These are phyloP conservation scores for Dianthus caryophyllus DNA, from an alignment of 148 eudicot genomes.

Conservation along the genomic window DNA sequence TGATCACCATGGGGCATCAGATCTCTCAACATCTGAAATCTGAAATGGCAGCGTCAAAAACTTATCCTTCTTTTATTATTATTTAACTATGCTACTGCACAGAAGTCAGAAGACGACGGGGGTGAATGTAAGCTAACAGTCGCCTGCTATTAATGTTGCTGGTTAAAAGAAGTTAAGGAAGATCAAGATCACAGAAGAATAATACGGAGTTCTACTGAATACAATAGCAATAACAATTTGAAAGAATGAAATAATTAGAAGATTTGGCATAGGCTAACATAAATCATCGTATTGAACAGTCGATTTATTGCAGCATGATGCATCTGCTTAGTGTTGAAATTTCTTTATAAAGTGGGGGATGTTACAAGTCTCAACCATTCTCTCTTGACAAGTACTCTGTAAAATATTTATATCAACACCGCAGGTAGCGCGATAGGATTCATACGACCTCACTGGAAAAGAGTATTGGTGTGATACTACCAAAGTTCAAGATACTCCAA, in stretches of 20 bases:
- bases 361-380: too few species aligned
- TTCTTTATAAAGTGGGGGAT: too few species aligned
- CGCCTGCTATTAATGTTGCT: not conserved
- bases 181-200: not conserved
- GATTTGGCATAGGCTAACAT: not conserved
- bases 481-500: not conserved
- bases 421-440: too few species aligned
- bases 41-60: slow-evolving; percentile 26
- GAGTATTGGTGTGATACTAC: too few species aligned
- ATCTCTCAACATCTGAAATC: slow-evolving; percentile 80
- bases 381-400: too few species aligned
- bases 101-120: not conserved
- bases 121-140: not conserved
- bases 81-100: not conserved
- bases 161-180: not conserved
- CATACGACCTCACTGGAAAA: too few species aligned
- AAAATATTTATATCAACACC: too few species aligned
- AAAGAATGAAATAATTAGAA: not conserved
- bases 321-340: too few species aligned
- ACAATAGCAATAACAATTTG: not conserved
- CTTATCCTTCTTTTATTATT: not conserved
- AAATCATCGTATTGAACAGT: not conserved
- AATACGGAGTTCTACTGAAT: not conserved
- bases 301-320: not conserved
- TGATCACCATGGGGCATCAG: slow-evolving; percentile 86